These are phyloP conservation scores for Myriangium duriaei DNA, from an alignment of 2,329 filamentous ascomycete genomes.

Conservation along the genomic window DNA sequence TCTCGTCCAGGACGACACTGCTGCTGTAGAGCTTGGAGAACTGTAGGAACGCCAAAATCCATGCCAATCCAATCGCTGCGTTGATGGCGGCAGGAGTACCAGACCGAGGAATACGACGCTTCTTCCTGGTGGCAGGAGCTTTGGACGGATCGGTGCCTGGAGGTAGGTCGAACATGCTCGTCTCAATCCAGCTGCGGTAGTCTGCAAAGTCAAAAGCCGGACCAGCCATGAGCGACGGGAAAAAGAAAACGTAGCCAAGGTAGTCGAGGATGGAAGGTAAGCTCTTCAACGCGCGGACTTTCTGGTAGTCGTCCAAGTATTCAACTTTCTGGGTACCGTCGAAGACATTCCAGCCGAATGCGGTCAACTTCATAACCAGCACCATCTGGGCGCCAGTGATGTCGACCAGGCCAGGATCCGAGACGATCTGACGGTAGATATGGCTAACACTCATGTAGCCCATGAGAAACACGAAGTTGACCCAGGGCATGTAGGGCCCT, in stretches of 20 bases:
- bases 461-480: conserved; percentile 90
- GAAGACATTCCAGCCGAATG: conserved; percentile 96
- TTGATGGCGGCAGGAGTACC: conserved; percentile 75
- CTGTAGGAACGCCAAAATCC: conserved; percentile 68
- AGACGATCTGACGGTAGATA: conserved; percentile 61
- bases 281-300: conserved; percentile 61
- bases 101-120: conserved; percentile 84
- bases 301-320: conserved; percentile 77
- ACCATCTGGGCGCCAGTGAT: conserved; percentile 97
- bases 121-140: conserved; percentile 73
- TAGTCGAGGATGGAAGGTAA: conserved; percentile 72
- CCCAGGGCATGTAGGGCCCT: conserved; percentile 94
- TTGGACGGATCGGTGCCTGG: conserved; percentile 71
- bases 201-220: conserved; percentile 92
- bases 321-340: conserved; percentile 71
- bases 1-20: conserved; percentile 49
- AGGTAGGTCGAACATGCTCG: conserved; percentile 83
- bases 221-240: conserved; percentile 77
- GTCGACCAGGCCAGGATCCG: conserved; percentile 58
- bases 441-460: conserved; percentile 88
- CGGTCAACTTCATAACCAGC: conserved; percentile 88
- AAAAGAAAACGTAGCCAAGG: conserved; percentile 85
- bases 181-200: conserved; percentile 85
- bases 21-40: conserved; percentile 56
- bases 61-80: conserved; percentile 56